A percentile compares a stretch with the other conserved stretches of the same genome.
Conservation (phyloP, 768 basidiomycete genomes). For the Symmetrospora coprosmae region DNA sequence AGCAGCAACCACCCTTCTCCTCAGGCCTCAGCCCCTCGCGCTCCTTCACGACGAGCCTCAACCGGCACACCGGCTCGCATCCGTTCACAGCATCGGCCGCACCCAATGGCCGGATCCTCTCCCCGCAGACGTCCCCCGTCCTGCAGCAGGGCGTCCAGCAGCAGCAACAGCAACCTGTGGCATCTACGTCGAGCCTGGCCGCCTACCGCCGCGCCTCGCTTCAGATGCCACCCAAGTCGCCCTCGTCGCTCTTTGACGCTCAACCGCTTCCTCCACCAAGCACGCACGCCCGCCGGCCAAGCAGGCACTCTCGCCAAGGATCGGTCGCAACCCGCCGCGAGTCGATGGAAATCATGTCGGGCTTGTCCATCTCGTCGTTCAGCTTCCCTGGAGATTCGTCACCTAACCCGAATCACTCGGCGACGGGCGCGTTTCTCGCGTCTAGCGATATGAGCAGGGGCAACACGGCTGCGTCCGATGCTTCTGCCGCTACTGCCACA, state of each 20-base stretch:
- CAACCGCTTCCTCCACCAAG: not conserved
- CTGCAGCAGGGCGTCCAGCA: not conserved
- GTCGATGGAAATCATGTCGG: slow-evolving; percentile 81
- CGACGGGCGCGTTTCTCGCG: not conserved
- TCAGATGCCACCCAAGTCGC: not conserved
- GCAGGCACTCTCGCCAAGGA: slow-evolving; percentile 70
- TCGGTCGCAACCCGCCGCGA: slow-evolving; percentile 80
- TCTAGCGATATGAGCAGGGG: not conserved
- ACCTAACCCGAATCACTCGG: not conserved
- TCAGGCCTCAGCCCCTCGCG: not conserved
- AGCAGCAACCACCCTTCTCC: too few relatives aligned
- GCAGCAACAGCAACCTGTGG: not conserved
- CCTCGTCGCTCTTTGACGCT: not conserved
- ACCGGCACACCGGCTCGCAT: not conserved
- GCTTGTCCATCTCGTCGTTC: slow-evolving; percentile 35
- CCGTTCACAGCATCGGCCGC: not conserved
- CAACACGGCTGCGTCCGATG: not conserved
- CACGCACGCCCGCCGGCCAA: slow-evolving; percentile 42
- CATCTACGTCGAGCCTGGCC: not conserved
- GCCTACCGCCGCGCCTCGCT: not conserved
- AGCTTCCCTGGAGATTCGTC: slow-evolving; percentile 9
- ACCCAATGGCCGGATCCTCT: not conserved
- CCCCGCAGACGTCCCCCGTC: not conserved
- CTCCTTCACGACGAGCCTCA: not conserved
- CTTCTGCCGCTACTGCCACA: not conserved